A percentile compares a stretch with the other conserved stretches of the same genome.
phyloP scores from a whole-genome alignment of 345 rosid species.

The Turritis glabra region DNA sequence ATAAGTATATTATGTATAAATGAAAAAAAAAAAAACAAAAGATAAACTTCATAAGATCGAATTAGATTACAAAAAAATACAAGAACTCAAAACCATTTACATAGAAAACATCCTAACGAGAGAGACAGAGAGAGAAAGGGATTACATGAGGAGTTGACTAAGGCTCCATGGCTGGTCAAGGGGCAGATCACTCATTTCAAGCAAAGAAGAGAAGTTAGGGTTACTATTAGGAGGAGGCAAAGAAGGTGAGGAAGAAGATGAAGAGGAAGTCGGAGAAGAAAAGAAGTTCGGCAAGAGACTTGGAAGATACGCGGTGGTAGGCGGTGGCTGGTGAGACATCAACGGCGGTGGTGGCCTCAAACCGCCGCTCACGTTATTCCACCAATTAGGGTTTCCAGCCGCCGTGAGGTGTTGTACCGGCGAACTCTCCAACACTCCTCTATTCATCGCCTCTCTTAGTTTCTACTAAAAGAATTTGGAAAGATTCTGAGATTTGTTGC shows the following conservation, averaged over 20 bases:
- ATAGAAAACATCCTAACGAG: not conserved
- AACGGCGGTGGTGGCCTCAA: conserved; percentile 52
- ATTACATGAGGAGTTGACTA: conserved; percentile 67
- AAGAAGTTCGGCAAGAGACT: conserved; percentile 45
- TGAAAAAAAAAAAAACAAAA: not conserved
- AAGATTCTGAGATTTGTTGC: conserved; percentile 47
- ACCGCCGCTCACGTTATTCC: conserved; percentile 50
- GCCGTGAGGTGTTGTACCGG: conserved; percentile 67
- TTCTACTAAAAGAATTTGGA: conserved; percentile 42
- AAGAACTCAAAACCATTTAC: conserved; percentile 27
- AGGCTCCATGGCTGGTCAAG: conserved; percentile 68
- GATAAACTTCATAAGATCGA: not conserved
- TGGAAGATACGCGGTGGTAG: conserved; percentile 38
- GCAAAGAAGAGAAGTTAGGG: conserved; percentile 51
- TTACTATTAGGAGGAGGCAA: conserved; percentile 39
- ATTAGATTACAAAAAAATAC: not conserved
- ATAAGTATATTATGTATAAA: not conserved
- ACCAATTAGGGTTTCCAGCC: conserved; percentile 77
- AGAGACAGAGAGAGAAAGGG: conserved; percentile 15
- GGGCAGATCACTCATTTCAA: conserved; percentile 51
- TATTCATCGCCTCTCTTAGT: conserved; percentile 30
- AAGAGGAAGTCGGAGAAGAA: conserved; percentile 44
- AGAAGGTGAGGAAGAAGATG: conserved; percentile 45
- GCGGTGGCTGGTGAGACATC: conserved; percentile 30
- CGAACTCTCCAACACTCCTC: conserved; percentile 63